Evolutionary conservation across 129 eudicot genomes (phyloP), one percentile per base, ranked within the genome.

Genomic region (Helichrysum umbraculigerum): DNA sequence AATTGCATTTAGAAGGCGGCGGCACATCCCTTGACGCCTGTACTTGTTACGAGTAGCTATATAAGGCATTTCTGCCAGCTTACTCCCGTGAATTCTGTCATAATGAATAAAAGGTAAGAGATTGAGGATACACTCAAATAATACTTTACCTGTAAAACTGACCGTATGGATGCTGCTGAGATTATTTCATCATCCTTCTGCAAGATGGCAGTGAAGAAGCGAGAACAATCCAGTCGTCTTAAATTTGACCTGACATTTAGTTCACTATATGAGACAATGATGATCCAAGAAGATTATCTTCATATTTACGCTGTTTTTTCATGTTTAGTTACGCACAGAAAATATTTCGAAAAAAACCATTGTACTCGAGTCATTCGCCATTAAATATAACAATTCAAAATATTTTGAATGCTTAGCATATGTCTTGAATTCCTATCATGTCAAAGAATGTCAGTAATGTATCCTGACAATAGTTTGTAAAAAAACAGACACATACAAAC

Each of bases 1-100:
- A 41, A 87, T 68, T 25, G 89, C 87, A 73, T 81, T 52, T 63
- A 91, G 76, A 72, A 91, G 92, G 63, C 85, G 90, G 15, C 88
- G 79, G 41, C 96, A 85, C 92, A 91, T 85, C 64, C 96, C 96
- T 77, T 92, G 89, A 76, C 88, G 86, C 84, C 98, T 83, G 77
- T 86, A 87, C 25, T 54, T 66, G 34, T 71, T 52, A 22, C 93
- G 91, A 41, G 98, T 92, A 60, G 87, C 93, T 44, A 89, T 76
- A 70, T 89, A 89, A 63, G 98, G 96, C 96, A 92, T 92, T 83
- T 89, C 98, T 2, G 98, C 93, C 65, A 92, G 60, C 70, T 70
- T 80, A 52, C 70, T 84, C 62, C 93, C 98, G 56, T 82, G 98
- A 56, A 89, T 76, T 82, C 96, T 92, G 72, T 63, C 12, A 50